Evolutionary conservation across 768 basidiomycete species (phyloP).

Genomic region (Collybia mongolica): DNA sequence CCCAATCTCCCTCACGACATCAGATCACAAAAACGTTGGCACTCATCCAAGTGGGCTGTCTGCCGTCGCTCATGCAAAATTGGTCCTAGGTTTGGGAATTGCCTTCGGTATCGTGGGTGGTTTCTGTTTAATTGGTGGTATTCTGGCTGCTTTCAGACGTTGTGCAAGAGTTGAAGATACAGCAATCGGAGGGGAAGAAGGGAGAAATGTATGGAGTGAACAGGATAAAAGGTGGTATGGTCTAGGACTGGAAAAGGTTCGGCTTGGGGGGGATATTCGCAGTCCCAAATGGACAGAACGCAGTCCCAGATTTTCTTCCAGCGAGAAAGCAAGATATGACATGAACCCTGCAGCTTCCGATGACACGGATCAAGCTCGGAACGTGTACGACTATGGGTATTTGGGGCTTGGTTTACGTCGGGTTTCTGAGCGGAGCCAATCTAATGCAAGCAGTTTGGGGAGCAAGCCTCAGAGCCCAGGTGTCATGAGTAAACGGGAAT

Average conservation of each 20-base stretch:
- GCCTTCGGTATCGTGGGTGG: conserved; percentile 64
- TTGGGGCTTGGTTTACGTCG: conserved; percentile 51
- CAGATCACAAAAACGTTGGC: conserved; percentile 30
- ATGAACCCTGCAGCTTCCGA: conserved; percentile 16
- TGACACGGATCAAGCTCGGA: conserved; percentile 11
- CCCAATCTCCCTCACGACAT: conserved; percentile 42
- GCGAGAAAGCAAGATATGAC: conserved; percentile 7
- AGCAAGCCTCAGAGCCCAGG: conserved; percentile 40
- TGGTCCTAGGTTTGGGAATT: conserved; percentile 59
- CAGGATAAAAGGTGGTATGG: conserved; percentile 74
- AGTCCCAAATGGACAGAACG: conserved; percentile 12
- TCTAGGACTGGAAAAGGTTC: conserved; percentile 32
- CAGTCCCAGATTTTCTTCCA: conserved; percentile 13
- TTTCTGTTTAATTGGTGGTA: conserved; percentile 48
- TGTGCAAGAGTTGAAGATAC: conserved; percentile 60
- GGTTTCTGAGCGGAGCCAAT: conserved; percentile 42
- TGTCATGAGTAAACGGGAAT: conserved; percentile 70
- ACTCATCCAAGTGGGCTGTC: conserved; percentile 35
- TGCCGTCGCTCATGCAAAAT: conserved; percentile 40
- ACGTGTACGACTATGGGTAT: conserved; percentile 25
- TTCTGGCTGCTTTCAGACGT: conserved; percentile 55
- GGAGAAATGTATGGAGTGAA: conserved; percentile 54
- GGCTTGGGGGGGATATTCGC: conserved; percentile 17
- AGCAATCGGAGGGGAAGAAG: conserved; percentile 60
- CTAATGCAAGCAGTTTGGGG: conserved; percentile 22